A percentile compares a stretch with the other conserved stretches of the same genome.
These are phyloP conservation scores for Penicillium turbatum DNA, from an alignment of 495 filamentous ascomycete genomes.

Conservation along the genomic window DNA sequence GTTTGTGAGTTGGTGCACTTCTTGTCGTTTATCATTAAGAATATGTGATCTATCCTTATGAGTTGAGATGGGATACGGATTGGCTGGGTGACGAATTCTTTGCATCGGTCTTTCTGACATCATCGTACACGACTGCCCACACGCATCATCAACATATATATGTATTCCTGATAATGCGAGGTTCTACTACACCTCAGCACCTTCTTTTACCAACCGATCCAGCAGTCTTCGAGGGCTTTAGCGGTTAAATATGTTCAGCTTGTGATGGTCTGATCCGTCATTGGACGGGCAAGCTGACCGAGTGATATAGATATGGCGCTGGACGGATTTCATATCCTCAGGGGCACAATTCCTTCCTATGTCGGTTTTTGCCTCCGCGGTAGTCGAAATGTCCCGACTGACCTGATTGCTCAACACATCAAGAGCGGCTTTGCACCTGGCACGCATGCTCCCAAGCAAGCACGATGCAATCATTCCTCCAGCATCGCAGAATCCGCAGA, in stretches of 20 bases:
- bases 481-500: conserved; percentile 35
- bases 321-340: conserved; percentile 1
- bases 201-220: background rate
- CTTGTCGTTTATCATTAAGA: conserved; percentile 18
- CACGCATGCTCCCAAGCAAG: background rate
- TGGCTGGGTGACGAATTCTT: conserved; percentile 5
- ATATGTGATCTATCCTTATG: conserved; percentile 5
- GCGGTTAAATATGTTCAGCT: background rate
- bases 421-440: background rate
- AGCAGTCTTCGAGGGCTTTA: background rate
- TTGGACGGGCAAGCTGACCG: conserved; percentile 15
- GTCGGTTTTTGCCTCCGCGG: conserved; percentile 4
- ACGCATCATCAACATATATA: background rate
- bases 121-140: conserved; percentile 7
- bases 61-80: background rate
- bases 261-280: background rate
- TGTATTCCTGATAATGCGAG: background rate
- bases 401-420: background rate
- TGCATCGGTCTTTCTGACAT: conserved; percentile 16
- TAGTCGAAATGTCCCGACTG: background rate
- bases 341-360: background rate
- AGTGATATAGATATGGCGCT: conserved; percentile 1
- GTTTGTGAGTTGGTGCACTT: conserved; percentile 6
- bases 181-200: background rate
- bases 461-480: conserved; percentile 33